Evolutionary conservation across 176 grass and related monocot genomes (phyloP).

Genomic region (Urochloa ruziziensis): DNA sequence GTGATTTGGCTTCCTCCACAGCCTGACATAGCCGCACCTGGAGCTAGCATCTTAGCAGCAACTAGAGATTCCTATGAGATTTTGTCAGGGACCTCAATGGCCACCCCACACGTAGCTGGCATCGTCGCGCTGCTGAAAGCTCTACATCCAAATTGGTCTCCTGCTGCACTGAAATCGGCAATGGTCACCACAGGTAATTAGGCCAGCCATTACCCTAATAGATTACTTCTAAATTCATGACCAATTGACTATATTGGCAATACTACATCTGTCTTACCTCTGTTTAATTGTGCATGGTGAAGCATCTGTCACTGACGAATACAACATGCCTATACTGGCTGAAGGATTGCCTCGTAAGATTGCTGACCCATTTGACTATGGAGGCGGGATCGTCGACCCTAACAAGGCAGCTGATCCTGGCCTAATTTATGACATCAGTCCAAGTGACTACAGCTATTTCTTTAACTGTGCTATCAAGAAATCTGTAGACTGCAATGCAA

Average conservation of each 20-base stretch:
- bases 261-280: neutral
- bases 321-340: slow-evolving; percentile 27
- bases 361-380: slow-evolving; percentile 41
- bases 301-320: slow-evolving; percentile 20
- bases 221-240: neutral
- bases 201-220: neutral
- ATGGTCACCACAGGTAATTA: slow-evolving; percentile 36
- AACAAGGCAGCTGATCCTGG: slow-evolving; percentile 27
- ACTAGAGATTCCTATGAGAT: neutral
- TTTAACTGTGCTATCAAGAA: neutral
- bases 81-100: slow-evolving; percentile 26
- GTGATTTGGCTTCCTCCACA: neutral
- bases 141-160: slow-evolving; percentile 33
- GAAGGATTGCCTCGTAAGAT: slow-evolving; percentile 11
- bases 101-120: slow-evolving; percentile 27
- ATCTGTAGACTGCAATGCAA: neutral
- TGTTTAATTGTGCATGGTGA: neutral
- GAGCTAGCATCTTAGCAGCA: slow-evolving; percentile 34
- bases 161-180: slow-evolving; percentile 28
- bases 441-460: slow-evolving; percentile 13
- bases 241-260: neutral
- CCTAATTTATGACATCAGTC: slow-evolving; percentile 26
- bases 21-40: slow-evolving; percentile 38
- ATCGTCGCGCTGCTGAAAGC: slow-evolving; percentile 31
- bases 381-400: slow-evolving; percentile 16